A percentile compares a stretch with the other conserved stretches of the same genome.
Conservation (phyloP, 768 basidiomycete genomes). For the Amanita brunnescens region DNA sequence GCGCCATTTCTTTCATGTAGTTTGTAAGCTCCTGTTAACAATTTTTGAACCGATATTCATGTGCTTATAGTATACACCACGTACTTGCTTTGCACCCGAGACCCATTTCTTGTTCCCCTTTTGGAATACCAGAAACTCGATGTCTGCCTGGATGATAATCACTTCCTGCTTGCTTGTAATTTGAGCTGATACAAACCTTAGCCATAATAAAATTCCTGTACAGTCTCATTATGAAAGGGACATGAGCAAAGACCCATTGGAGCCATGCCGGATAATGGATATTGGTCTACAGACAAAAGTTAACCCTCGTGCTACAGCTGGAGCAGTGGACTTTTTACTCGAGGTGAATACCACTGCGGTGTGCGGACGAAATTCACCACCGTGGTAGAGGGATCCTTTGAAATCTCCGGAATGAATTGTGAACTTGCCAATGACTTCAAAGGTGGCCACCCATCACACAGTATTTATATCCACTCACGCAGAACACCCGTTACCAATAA, state of each 20-base stretch:
- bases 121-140: constrained; percentile 28
- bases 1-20: constrained; percentile 42
- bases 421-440: constrained; percentile 28
- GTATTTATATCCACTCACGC: constrained; percentile 29
- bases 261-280: constrained; percentile 32
- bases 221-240: constrained; percentile 39
- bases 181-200: constrained; percentile 24
- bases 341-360: constrained; percentile 48
- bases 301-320: background rate
- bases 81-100: no score
- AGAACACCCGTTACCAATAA: constrained; percentile 58
- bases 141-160: constrained; percentile 24
- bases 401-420: constrained; percentile 49
- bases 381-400: constrained; percentile 37
- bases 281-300: constrained; percentile 22
- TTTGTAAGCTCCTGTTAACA: constrained; percentile 30
- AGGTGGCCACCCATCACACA: no score
- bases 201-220: constrained; percentile 43
- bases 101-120: constrained; percentile 28
- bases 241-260: constrained; percentile 46
- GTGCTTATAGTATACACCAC: no score
- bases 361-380: constrained; percentile 54
- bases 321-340: constrained; percentile 26
- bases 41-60: no score
- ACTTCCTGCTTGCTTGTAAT: background rate